Evolutionary conservation across 768 basidiomycete genomes (phyloP).

Genomic region (Lyophyllum semitale): DNA sequence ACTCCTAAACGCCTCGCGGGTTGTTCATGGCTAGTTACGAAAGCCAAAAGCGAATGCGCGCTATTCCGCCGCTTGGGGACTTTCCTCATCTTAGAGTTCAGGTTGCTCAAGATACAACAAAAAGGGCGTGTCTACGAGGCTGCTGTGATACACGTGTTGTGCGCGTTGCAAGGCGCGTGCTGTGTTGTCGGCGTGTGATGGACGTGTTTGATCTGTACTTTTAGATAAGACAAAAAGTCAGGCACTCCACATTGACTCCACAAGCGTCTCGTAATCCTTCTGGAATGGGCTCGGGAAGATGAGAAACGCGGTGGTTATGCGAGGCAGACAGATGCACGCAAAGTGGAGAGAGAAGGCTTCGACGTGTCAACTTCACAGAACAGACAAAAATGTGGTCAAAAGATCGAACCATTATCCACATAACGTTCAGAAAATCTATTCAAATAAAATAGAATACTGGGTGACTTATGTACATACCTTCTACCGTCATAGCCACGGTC

Average conservation of each 20-base stretch:
- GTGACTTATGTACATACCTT: too few species aligned
- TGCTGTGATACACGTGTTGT: slow-evolving; percentile 15
- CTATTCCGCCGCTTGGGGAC: not conserved
- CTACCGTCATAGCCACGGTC: too few species aligned
- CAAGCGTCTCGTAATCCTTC: too few species aligned
- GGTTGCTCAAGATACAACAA: not conserved
- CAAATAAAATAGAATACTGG: too few species aligned
- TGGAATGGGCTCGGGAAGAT: not conserved
- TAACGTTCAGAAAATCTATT: too few species aligned
- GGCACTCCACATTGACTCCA: too few species aligned
- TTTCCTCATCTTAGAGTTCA: not conserved
- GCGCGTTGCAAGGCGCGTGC: slow-evolving; percentile 8
- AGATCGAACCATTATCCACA: too few species aligned
- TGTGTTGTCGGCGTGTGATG: not conserved
- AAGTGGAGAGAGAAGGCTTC: not conserved
- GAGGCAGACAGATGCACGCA: not conserved
- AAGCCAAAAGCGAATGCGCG: not conserved
- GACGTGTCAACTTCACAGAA: not conserved
- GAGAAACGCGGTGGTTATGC: not conserved
- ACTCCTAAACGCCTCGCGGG: slow-evolving; percentile 13
- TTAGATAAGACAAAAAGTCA: not conserved
- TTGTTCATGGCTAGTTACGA: slow-evolving; percentile 8
- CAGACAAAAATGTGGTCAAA: too few species aligned
- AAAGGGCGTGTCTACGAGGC: slow-evolving; percentile 6
- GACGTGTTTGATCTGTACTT: not conserved